A percentile compares a stretch with the other conserved stretches of the same genome.
Conservation (phyloP, 805 yeast genomes). For the Wickerhamomyces chaumierensis region DNA sequence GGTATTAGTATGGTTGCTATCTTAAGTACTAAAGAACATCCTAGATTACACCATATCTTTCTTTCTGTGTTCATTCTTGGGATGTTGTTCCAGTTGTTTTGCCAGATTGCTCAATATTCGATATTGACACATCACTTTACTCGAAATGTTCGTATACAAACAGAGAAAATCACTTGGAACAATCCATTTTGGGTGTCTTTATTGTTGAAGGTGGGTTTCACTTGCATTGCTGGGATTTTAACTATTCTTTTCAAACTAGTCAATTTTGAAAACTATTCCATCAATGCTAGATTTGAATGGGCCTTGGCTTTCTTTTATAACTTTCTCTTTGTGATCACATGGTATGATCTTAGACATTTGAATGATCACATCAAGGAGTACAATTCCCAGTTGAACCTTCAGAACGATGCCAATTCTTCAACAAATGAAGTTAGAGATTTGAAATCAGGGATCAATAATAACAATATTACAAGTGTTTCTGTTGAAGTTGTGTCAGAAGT, state of each 20-base stretch:
- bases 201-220: slow-evolving; percentile 51
- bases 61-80: slow-evolving; percentile 64
- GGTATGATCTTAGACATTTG: not conserved
- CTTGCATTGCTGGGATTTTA: slow-evolving; percentile 50
- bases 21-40: slow-evolving; percentile 52
- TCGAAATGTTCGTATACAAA: slow-evolving; percentile 6
- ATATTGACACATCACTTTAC: slow-evolving; percentile 35
- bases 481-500: too few relatives aligned
- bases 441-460: too few relatives aligned
- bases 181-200: slow-evolving; percentile 39
- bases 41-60: slow-evolving; percentile 49
- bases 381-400: not conserved
- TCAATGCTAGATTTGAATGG: slow-evolving; percentile 62
- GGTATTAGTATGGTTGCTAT: slow-evolving; percentile 68
- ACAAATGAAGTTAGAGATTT: not conserved
- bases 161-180: slow-evolving; percentile 16
- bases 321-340: slow-evolving; percentile 23
- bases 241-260: slow-evolving; percentile 58
- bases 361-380: not conserved
- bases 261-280: slow-evolving; percentile 18
- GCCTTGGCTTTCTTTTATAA: slow-evolving; percentile 79
- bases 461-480: too few relatives aligned
- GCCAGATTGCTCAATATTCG: slow-evolving; percentile 32
- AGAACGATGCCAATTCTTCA: not conserved
- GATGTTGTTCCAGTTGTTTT: slow-evolving; percentile 41